Conservation (phyloP, 192 early-diverging fungal genomes). For the Borealophlyctis nickersoniae region DNA sequence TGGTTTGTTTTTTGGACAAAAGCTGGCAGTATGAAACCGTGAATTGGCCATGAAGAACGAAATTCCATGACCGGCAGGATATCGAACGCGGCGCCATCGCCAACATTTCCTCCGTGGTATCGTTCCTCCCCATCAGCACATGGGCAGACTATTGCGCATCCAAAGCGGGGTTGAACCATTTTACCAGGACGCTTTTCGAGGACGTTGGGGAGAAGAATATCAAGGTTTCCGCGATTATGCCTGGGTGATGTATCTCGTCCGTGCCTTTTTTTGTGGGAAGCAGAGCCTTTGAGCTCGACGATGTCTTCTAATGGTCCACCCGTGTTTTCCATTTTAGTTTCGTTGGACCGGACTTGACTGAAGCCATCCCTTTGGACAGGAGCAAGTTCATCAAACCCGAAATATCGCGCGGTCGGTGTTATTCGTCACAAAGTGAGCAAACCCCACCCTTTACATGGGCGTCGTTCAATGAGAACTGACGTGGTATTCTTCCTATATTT, state of each 20-base stretch:
- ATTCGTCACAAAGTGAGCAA: conserved; percentile 8
- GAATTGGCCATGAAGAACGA: not conserved
- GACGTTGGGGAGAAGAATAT: conserved; percentile 8
- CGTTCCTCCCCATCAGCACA: not conserved
- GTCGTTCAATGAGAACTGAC: no score
- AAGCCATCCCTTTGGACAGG: not conserved
- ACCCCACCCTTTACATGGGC: no score
- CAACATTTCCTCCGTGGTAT: no score
- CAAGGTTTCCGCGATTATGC: conserved; percentile 10
- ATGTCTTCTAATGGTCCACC: no score
- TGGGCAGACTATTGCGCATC: not conserved
- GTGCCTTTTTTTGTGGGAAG: no score
- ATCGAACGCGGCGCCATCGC: no score
- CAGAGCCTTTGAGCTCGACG: no score
- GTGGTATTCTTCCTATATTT: no score
- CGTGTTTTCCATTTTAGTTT: not conserved
- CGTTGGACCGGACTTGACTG: not conserved
- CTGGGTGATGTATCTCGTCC: no score
- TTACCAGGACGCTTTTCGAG: conserved; percentile 6
- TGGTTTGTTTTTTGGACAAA: no score
- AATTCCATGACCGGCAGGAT: conserved; percentile 7
- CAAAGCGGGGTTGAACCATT: conserved; percentile 8
- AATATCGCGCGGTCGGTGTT: conserved; percentile 8
- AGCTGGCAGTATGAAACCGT: no score
- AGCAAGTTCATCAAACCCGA: conserved; percentile 6